Evolutionary conservation across 1,284 basidiomycete species (phyloP), one percentile per base, ranked within the genome.

Genomic region (Puccinia triticina): DNA sequence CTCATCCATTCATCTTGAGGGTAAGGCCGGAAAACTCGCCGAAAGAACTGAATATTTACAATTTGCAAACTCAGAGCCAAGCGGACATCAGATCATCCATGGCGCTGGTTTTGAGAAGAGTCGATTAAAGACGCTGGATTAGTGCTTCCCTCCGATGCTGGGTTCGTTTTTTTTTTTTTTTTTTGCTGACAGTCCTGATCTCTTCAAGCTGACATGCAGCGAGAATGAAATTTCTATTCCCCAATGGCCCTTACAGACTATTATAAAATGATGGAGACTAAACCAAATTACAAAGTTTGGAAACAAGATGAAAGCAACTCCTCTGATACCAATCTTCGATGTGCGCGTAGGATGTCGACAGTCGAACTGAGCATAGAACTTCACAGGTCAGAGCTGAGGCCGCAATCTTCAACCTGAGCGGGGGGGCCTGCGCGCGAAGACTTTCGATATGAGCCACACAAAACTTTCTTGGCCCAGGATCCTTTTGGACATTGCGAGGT

Each of bases 41-140:
- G 57, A 59, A 59, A 59, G n/a, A 59, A 29, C 3, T 18, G 57
- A 59, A 26, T 59, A n/a, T 59, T 29, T 59, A 7, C 21, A 59
- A 59, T 59, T 26, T 59, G 4, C 57, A 59, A 59, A 59, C 57
- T 59, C 57, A 59, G 57, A 59, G 57, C 57, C 18, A 29, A 59
- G 57, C 57, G 57, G 57, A 59, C 57, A 59, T 59, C 57, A 59
- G 26, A 59, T 29, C 7, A 26, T 32, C 57, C 50, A 53, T 53
- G 50, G 50, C 12, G 50, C 57, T 59, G n/a, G 16, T 26, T 59
- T 59, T 59, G 57, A 59, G 23, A 59, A 29, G 57, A 59, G 16
- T n/a, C 7, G 43, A 46, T 46, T 46, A 46, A 14, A 46, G 43
- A 46, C 43, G 43, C 43, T 26, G 21, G 29, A n/a, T 4, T 10